Conservation (phyloP, 2,329 filamentous ascomycete species). For the Thielaviopsis musarum region DNA sequence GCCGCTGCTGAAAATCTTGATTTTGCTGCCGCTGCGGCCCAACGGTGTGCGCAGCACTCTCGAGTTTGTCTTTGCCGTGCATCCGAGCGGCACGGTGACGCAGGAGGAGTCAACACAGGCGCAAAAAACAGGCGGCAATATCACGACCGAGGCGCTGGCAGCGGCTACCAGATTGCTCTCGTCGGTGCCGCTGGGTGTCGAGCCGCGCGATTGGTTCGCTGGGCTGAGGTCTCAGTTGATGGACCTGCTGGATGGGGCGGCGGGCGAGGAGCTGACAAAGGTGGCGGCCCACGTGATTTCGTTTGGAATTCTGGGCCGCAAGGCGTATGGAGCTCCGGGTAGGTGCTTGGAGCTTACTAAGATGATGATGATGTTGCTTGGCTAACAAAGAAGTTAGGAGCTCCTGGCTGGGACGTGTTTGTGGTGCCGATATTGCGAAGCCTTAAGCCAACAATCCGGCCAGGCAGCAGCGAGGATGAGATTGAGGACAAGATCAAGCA, state of each 20-base stretch:
- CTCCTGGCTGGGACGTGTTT: conserved; percentile 45
- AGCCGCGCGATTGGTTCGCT: conserved; percentile 41
- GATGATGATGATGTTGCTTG: background rate
- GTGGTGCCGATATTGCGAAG: conserved; percentile 37
- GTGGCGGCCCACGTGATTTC: conserved; percentile 46
- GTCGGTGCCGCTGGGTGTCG: conserved; percentile 36
- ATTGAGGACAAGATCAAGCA: conserved; percentile 13
- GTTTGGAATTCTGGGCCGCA: conserved; percentile 49
- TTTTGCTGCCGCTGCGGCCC: conserved; percentile 40
- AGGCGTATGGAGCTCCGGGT: conserved; percentile 46
- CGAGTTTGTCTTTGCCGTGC: conserved; percentile 55
- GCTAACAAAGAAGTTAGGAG: conserved; percentile 21
- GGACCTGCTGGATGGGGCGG: conserved; percentile 41
- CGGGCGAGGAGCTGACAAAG: conserved; percentile 39
- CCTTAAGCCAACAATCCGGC: conserved; percentile 28
- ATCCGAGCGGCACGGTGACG: conserved; percentile 33
- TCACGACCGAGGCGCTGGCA: conserved; percentile 51
- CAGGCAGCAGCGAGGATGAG: background rate
- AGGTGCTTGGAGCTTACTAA: conserved; percentile 1
- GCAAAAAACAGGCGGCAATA: conserved; percentile 42
- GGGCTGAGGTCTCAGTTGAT: conserved; percentile 45
- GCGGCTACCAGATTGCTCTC: conserved; percentile 46
- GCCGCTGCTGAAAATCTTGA: conserved; percentile 39
- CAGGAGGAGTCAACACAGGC: conserved; percentile 24
- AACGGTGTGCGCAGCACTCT: conserved; percentile 50